Conservation (phyloP, 345 rosid genomes). For the Kandelia obovata region DNA sequence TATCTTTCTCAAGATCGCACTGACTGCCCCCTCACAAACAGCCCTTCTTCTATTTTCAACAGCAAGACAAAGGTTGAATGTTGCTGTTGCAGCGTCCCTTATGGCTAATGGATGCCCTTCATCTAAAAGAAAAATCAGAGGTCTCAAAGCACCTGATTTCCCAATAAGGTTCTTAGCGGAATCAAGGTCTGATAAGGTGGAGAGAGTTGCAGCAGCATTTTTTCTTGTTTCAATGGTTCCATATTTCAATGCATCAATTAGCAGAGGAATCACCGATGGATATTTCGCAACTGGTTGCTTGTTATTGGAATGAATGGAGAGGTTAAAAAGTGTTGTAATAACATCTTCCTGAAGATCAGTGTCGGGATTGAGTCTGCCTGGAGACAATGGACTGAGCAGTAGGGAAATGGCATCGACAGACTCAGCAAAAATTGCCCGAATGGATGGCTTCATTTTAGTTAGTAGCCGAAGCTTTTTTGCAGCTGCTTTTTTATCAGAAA, state of each 20-base stretch:
- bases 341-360: conserved; percentile 44
- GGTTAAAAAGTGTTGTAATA: conserved; percentile 42
- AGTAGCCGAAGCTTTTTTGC: conserved; percentile 43
- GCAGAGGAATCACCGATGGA: conserved; percentile 38
- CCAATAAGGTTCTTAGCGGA: conserved; percentile 39
- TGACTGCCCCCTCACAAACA: conserved; percentile 37
- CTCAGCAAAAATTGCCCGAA: conserved; percentile 39
- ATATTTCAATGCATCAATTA: conserved; percentile 33
- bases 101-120: conserved; percentile 40
- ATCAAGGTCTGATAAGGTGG: conserved; percentile 37
- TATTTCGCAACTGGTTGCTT: conserved; percentile 37
- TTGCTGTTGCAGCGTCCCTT: conserved; percentile 44
- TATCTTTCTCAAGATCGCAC: conserved; percentile 36
- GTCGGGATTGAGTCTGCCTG: conserved; percentile 18
- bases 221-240: conserved; percentile 46
- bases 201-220: conserved; percentile 54
- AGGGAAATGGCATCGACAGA: conserved; percentile 28
- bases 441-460: conserved; percentile 41
- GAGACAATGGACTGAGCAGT: conserved; percentile 40
- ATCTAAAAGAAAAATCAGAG: conserved; percentile 41
- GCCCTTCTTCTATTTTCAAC: conserved; percentile 39
- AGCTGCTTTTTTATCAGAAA: conserved; percentile 44
- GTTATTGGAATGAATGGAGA: conserved; percentile 40
- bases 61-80: conserved; percentile 37
- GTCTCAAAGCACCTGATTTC: conserved; percentile 44